Percentiles rank a stretch among this genome's conserved stretches.
Evolutionary conservation across 2,329 filamentous ascomycete species (phyloP).

Genomic region (Calonectria crousiana): DNA sequence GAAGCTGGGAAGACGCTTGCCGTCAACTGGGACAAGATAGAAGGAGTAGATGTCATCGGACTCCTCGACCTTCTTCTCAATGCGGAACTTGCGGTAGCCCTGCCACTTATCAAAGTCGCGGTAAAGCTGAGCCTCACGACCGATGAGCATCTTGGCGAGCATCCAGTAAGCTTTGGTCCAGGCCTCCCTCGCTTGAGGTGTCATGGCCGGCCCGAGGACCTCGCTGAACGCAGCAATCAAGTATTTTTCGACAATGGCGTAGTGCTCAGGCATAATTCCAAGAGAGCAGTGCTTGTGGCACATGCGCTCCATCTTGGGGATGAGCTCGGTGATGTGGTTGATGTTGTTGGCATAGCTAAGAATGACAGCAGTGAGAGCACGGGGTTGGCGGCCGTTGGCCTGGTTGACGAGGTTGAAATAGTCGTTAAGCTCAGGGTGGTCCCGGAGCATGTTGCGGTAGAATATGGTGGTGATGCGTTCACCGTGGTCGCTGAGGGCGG

Average conservation of each 20-base stretch:
- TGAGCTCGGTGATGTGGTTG: slow-evolving; percentile 69
- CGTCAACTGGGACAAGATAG: slow-evolving; percentile 74
- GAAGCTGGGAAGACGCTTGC: slow-evolving; percentile 70
- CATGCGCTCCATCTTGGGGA: slow-evolving; percentile 66
- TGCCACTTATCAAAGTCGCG: slow-evolving; percentile 71
- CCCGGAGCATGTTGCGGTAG: slow-evolving; percentile 76
- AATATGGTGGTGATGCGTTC: slow-evolving; percentile 77
- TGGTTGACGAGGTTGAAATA: slow-evolving; percentile 71
- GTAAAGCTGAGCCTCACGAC: slow-evolving; percentile 74
- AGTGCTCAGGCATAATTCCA: slow-evolving; percentile 76
- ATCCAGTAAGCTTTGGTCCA: slow-evolving; percentile 81
- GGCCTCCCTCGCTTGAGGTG: slow-evolving; percentile 72
- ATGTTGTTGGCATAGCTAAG: slow-evolving; percentile 80
- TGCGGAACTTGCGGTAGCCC: slow-evolving; percentile 75
- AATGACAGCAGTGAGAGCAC: slow-evolving; percentile 59
- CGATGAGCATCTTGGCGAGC: slow-evolving; percentile 79
- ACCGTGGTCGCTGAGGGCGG: slow-evolving; percentile 76
- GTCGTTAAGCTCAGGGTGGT: slow-evolving; percentile 75
- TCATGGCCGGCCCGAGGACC: slow-evolving; percentile 75
- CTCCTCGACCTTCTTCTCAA: slow-evolving; percentile 74
- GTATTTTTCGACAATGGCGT: slow-evolving; percentile 77
- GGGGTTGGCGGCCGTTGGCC: slow-evolving; percentile 51
- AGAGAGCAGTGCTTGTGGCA: slow-evolving; percentile 82
- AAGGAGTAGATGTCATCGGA: slow-evolving; percentile 78
- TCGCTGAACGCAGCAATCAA: slow-evolving; percentile 75